Evolutionary conservation across 176 grass and related monocot genomes (phyloP).

Genomic region (Bromus sterilis): DNA sequence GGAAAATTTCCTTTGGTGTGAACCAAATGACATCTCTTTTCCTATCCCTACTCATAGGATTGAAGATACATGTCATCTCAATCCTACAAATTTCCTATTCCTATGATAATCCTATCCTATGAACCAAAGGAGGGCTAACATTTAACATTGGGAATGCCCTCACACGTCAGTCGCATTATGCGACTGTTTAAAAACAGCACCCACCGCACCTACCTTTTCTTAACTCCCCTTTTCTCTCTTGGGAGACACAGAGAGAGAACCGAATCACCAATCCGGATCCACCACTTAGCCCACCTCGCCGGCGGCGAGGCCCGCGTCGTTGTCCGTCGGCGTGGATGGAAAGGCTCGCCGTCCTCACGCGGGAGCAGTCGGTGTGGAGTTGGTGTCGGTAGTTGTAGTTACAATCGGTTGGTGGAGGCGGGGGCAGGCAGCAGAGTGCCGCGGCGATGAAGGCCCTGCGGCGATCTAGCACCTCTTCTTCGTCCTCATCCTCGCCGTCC

Average conservation of each 20-base stretch:
- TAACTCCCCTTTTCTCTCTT: slow-evolving; percentile 14
- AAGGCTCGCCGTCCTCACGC: not conserved
- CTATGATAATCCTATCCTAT: no score
- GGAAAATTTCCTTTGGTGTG: no score
- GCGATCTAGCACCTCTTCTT: slow-evolving; percentile 56
- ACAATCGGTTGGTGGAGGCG: not conserved
- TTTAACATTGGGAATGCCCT: no score
- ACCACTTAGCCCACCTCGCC: not conserved
- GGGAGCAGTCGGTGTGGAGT: slow-evolving; percentile 17
- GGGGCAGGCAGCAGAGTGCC: not conserved
- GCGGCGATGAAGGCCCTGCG: slow-evolving; percentile 64
- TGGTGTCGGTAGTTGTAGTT: not conserved
- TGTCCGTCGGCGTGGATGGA: slow-evolving; percentile 14
- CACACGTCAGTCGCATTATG: not conserved
- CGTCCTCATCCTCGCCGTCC: slow-evolving; percentile 37
- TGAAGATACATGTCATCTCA: no score
- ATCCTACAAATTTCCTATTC: no score
- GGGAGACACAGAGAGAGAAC: not conserved
- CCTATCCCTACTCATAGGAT: no score
- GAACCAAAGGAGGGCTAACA: no score
- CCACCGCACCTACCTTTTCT: not conserved
- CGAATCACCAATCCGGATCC: slow-evolving; percentile 16
- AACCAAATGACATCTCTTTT: no score
- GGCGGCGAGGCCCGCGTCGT: not conserved
- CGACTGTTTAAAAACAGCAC: slow-evolving; percentile 12